These are phyloP conservation scores for Larix kaempferi DNA, from an alignment of 75 land plant species.

Conservation along the genomic window DNA sequence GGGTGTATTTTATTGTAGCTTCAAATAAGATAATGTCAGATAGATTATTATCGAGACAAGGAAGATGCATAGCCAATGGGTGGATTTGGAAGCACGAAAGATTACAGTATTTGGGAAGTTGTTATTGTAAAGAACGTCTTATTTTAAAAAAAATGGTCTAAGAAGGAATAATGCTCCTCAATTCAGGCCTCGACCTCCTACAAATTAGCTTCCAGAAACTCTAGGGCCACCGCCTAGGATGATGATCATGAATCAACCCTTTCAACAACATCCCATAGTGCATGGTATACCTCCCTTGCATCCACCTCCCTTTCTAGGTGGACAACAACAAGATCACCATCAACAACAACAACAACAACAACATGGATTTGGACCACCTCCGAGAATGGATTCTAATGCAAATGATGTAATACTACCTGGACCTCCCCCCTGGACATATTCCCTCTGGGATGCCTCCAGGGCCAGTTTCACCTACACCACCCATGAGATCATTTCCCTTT, in stretches of 20 bases:
- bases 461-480: conserved; percentile 2
- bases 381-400: neutral
- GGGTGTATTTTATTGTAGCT: neutral
- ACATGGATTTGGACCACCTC: conserved; percentile 13
- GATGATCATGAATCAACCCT: conserved; percentile 13
- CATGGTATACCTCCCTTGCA: neutral
- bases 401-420: conserved; percentile 1
- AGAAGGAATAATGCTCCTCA: conserved; percentile 24
- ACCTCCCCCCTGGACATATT: neutral
- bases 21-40: neutral
- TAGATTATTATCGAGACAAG: neutral
- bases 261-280: conserved; percentile 9
- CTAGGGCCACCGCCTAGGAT: conserved; percentile 11
- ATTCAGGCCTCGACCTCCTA: conserved; percentile 30
- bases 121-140: neutral
- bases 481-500: neutral
- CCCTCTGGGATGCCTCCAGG: conserved; percentile 11
- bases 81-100: neutral
- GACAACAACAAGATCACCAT: neutral
- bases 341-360: conserved; percentile 5
- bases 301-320: conserved; percentile 9
- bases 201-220: conserved; percentile 15
- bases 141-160: conserved; percentile 28
- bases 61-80: neutral
- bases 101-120: neutral